Base-by-base conservation (phyloP, 2,329 filamentous ascomycete species). In the Cercospora janseana region DNA sequence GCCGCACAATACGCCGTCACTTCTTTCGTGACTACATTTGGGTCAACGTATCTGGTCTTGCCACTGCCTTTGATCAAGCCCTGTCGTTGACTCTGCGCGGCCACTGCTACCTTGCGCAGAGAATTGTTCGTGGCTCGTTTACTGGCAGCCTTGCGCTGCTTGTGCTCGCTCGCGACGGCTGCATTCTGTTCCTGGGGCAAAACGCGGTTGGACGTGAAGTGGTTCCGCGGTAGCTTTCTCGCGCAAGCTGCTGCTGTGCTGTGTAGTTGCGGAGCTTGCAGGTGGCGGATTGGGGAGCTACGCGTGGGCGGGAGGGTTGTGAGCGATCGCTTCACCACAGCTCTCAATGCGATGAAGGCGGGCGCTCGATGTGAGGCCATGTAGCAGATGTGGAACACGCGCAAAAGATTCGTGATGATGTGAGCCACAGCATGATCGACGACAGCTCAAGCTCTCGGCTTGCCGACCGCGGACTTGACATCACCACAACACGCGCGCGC, bases 51-150 rank as follows among this genome's bases (percentile, higher is more conserved):
- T 38, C 67, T 66, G 35, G 66, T 68, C 46, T 65, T 67, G 13
- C 74, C 73, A 49, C 62, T 65, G 43, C 74, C 70, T 60, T 75
- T 76, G 55, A 83, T 70, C 57, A 80, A 72, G 1, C 74, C 74
- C 24, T 47, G 42, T 60, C 72, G 76, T 51, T 73, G 80, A 58
- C 71, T 74, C 70, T 95, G 89, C 13, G 91, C 90, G 62, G 93
- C 89, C 13, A 89, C 86, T 24, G 91, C 89, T 9, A 95, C 89
- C 51, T 90, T 81, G 48, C 92, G 83, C 24, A 96, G 75, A 2
- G 88, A 93, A 55, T 85, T 86, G 59, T 89, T 87, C 35, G 81
- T 73, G 18, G 76, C 74, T 3, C 56, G 46, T 32, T 59, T 60
- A 12, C 41, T 78, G 73, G 18, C 72, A 72, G 54, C 79, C 70